Evolutionary conservation across 208 protist genomes (phyloP).

Genomic region (Vickermania ingenoplastis): DNA sequence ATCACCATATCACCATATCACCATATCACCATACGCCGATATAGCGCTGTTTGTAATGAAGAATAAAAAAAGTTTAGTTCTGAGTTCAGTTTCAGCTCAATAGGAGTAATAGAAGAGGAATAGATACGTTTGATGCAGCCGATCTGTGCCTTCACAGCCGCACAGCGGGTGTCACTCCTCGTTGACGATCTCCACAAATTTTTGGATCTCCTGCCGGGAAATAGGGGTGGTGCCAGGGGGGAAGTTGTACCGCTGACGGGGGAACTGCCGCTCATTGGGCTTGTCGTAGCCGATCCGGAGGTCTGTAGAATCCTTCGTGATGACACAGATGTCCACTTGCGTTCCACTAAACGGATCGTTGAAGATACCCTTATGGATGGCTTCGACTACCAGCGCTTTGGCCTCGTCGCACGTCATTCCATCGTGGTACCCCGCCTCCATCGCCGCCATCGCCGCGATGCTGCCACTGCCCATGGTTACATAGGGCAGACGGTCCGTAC

Average conservation of each 20-base stretch:
- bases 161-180: constrained; percentile 20
- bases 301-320: constrained; percentile 87
- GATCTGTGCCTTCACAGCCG: too few species aligned
- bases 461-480: constrained; percentile 99
- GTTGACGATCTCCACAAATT: constrained; percentile 71
- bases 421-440: constrained; percentile 96
- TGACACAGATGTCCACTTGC: constrained; percentile 99
- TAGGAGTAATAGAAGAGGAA: too few species aligned
- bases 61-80: too few species aligned
- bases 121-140: too few species aligned
- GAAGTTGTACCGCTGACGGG: constrained; percentile 55
- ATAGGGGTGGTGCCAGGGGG: constrained; percentile 77
- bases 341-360: constrained; percentile 99
- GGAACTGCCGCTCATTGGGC: constrained; percentile 77
- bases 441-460: constrained; percentile 98
- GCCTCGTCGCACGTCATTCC: constrained; percentile 94
- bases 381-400: constrained; percentile 94
- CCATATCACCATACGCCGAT: too few species aligned
- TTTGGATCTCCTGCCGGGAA: constrained; percentile 60
- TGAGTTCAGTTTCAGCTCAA: too few species aligned
- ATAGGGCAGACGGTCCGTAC: constrained; percentile 96
- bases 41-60: too few species aligned
- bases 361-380: constrained; percentile 98
- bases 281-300: constrained; percentile 77
- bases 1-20: too few species aligned